Evolutionary conservation across 805 yeast genomes (phyloP), one percentile per base, ranked within the genome.

Genomic region (Wickerhamiella azyma): DNA sequence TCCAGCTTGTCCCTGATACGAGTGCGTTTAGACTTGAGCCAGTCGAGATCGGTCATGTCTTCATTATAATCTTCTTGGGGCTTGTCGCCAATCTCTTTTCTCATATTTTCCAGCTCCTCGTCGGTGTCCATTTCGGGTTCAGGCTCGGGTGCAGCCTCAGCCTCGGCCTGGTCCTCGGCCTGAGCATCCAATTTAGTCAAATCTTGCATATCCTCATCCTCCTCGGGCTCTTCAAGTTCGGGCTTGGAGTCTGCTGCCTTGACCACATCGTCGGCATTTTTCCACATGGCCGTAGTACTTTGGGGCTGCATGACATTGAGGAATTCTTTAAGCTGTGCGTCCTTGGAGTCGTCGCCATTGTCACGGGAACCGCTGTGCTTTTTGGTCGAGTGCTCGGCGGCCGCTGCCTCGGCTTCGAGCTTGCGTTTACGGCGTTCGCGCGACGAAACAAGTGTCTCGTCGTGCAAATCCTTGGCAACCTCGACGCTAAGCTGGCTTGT

Each of bases 401-500:
- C 14, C 21, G 33, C n/a, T 37, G 71, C 46, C 21, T 32, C 47
- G 5, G 48, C 36, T 9, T 52, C 52, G 14, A 40, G 33, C 43
- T 53, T 51, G 9, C 54, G 48, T 32, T 45, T 53, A 17, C 39
- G 48, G 19, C 39, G 46, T 37, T 75, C 67, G 17, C 94, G 92
- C 5, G 51, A 50, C 7, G 53, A 48, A 16, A 50, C 52, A 28
- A 85, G 86, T 11, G 68, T 67, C 2, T 94, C 88, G 62, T 86
- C 96, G 30, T 83, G 79, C 65, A 85, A 79, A 36, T 89, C 74
- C 64, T 84, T 85, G 1, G 98, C 98, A 45, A 81, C 57, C 35
- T 76, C 76, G 11, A 92, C 97, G 39, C 76, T 77, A 16, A 92
- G 72, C 54, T 74, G 76, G 1, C 94, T 71, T 1, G 96, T 86